These are phyloP conservation scores for Alnus rubra DNA, from an alignment of 306 rosid genomes.

Conservation along the genomic window DNA sequence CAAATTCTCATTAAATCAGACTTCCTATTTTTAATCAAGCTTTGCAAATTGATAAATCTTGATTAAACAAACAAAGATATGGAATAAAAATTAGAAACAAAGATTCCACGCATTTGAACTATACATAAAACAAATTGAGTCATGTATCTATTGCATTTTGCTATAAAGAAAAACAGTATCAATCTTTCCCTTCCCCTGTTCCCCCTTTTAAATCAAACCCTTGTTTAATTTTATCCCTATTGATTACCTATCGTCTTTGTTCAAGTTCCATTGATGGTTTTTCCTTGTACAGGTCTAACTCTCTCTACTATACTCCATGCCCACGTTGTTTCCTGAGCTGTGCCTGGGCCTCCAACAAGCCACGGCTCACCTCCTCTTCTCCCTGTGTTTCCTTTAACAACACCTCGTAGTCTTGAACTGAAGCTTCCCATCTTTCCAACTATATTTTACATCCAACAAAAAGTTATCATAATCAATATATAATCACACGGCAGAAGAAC, in stretches of 20 bases:
- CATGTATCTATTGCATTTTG: background rate
- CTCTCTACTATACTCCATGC: slow-evolving; percentile 1
- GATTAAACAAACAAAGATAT: background rate
- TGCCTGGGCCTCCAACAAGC: slow-evolving; percentile 49
- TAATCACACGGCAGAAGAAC: background rate
- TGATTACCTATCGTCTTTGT: background rate
- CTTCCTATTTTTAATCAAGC: background rate
- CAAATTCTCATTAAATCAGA: no score
- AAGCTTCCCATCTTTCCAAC: slow-evolving; percentile 80
- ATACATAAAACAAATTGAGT: slow-evolving; percentile 21
- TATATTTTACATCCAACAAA: slow-evolving; percentile 27
- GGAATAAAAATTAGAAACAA: background rate
- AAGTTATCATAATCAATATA: background rate
- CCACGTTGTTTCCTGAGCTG: slow-evolving; percentile 43
- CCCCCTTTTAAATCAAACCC: background rate
- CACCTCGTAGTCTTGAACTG: slow-evolving; percentile 68
- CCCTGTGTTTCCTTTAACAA: slow-evolving; percentile 52
- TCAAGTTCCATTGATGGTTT: background rate
- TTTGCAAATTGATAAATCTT: background rate
- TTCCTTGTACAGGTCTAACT: background rate
- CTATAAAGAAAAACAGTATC: background rate
- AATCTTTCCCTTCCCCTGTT: slow-evolving; percentile 3
- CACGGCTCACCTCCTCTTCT: slow-evolving; percentile 50
- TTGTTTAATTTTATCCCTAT: background rate
- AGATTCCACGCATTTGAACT: background rate